These are phyloP conservation scores for Didymella lethalis DNA, from an alignment of 2,329 filamentous ascomycete species.

Conservation along the genomic window DNA sequence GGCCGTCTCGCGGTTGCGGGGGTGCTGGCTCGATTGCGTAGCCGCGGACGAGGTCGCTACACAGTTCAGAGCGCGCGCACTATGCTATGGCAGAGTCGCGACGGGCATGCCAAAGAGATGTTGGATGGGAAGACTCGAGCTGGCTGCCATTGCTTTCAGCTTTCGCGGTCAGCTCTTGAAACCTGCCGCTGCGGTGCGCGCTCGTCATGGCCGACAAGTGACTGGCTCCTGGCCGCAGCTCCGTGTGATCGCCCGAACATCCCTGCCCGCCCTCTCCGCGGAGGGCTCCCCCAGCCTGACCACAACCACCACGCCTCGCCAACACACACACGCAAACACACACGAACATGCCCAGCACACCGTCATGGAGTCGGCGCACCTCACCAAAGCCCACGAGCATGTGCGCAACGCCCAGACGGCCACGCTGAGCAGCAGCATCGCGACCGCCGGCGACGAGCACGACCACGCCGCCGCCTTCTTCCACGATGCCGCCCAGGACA, in stretches of 20 bases:
- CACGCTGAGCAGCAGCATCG: slow-evolving; percentile 72
- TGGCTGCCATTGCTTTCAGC: neutral
- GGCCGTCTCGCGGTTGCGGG: neutral
- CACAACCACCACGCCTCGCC: neutral
- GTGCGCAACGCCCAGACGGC: slow-evolving; percentile 83
- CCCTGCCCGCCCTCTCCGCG: slow-evolving; percentile 5
- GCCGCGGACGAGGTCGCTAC: slow-evolving; percentile 1
- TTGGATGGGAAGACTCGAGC: neutral
- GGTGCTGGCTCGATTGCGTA: slow-evolving; percentile 12
- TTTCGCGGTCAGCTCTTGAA: slow-evolving; percentile 7
- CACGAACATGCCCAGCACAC: slow-evolving; percentile 17
- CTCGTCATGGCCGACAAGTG: slow-evolving; percentile 15
- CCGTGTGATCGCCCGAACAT: slow-evolving; percentile 10
- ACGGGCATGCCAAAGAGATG: slow-evolving; percentile 1
- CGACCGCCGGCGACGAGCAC: slow-evolving; percentile 86
- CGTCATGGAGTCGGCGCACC: slow-evolving; percentile 77
- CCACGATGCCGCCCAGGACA: slow-evolving; percentile 78
- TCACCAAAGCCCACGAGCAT: slow-evolving; percentile 85
- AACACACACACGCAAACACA: no score
- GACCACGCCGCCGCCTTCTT: slow-evolving; percentile 89
- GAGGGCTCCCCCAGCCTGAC: neutral
- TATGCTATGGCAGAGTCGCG: slow-evolving; percentile 5
- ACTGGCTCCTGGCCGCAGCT: slow-evolving; percentile 3
- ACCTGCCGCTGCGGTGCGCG: slow-evolving; percentile 7
- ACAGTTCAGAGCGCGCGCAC: neutral